phyloP scores from a whole-genome alignment of 768 basidiomycete species.

The Suillus subaureus region DNA sequence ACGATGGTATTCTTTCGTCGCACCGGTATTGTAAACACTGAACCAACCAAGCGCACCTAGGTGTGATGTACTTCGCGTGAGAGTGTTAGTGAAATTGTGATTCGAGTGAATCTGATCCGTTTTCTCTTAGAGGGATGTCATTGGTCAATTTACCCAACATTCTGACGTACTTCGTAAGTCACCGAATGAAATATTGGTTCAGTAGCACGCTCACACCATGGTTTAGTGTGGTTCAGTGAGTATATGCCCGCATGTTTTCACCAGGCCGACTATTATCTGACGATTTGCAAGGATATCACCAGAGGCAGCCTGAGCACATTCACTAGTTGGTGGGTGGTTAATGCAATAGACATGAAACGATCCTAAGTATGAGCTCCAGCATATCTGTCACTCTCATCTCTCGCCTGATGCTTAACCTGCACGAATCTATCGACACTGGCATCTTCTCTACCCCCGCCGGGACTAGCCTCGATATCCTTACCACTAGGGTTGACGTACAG shows the following conservation, averaged over 20 bases:
- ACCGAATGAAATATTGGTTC: background rate
- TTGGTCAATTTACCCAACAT: slow-evolving; percentile 53
- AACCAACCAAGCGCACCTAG: slow-evolving; percentile 30
- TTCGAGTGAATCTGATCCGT: background rate
- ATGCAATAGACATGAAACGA: background rate
- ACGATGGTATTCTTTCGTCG: slow-evolving; percentile 46
- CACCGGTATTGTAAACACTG: background rate
- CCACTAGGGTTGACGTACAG: background rate
- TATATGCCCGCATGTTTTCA: background rate
- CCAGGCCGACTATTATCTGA: background rate
- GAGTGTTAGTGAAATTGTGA: slow-evolving; percentile 25
- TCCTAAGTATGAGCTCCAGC: slow-evolving; percentile 26
- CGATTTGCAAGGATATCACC: slow-evolving; percentile 15
- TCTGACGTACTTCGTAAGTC: slow-evolving; percentile 39
- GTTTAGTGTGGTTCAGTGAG: background rate
- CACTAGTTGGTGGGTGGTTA: slow-evolving; percentile 45
- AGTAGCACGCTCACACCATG: background rate
- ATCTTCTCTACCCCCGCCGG: slow-evolving; percentile 5
- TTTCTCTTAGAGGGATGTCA: slow-evolving; percentile 46
- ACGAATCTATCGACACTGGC: slow-evolving; percentile 35
- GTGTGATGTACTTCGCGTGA: slow-evolving; percentile 59
- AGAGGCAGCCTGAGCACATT: slow-evolving; percentile 50
- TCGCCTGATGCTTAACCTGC: slow-evolving; percentile 58
- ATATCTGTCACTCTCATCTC: slow-evolving; percentile 56
- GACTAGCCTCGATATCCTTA: background rate